Evolutionary conservation across 1,284 basidiomycete species (phyloP).

Genomic region (Trichosporon sp.): DNA sequence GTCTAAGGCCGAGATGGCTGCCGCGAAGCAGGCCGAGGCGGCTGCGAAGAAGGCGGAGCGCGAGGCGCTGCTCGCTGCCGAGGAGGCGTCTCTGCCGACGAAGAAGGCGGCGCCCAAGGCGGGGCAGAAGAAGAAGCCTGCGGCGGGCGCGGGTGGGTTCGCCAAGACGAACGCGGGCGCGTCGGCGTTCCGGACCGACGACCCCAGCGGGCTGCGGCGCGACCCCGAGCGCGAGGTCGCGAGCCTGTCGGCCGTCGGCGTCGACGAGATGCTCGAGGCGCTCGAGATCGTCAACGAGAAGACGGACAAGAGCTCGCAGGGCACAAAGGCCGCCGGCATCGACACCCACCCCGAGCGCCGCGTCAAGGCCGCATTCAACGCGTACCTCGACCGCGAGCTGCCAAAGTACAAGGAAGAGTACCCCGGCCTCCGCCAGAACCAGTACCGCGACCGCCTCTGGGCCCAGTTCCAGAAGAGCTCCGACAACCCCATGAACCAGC

Average conservation of each 20-base stretch:
- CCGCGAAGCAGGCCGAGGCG: slow-evolving; percentile 53
- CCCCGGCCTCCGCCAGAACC: slow-evolving; percentile 48
- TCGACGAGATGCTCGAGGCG: slow-evolving; percentile 89
- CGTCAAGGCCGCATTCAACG: slow-evolving; percentile 89
- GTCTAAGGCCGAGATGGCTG: slow-evolving; percentile 64
- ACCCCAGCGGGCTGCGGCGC: slow-evolving; percentile 62
- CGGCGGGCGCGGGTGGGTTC: neutral
- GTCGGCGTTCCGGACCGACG: slow-evolving; percentile 47
- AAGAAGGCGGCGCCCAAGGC: slow-evolving; percentile 54
- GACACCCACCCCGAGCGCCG: slow-evolving; percentile 92
- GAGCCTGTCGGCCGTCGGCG: slow-evolving; percentile 74
- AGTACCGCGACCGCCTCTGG: slow-evolving; percentile 48
- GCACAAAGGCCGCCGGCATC: slow-evolving; percentile 67
- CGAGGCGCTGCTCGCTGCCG: slow-evolving; percentile 62
- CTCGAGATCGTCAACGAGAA: slow-evolving; percentile 83
- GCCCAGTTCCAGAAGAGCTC: slow-evolving; percentile 50
- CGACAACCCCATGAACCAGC: slow-evolving; percentile 66
- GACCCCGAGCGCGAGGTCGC: slow-evolving; percentile 53
- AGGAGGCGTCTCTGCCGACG: slow-evolving; percentile 65
- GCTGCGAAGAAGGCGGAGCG: slow-evolving; percentile 55
- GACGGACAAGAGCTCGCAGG: slow-evolving; percentile 85
- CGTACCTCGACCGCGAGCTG: slow-evolving; percentile 83
- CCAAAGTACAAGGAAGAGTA: slow-evolving; percentile 68
- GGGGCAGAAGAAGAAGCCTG: slow-evolving; percentile 36
- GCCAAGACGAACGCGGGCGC: slow-evolving; percentile 21